Percentiles rank a stretch among this genome's conserved stretches.
These are phyloP conservation scores for Chenopodium formosanum DNA, from an alignment of 148 eudicot species.

Conservation along the genomic window DNA sequence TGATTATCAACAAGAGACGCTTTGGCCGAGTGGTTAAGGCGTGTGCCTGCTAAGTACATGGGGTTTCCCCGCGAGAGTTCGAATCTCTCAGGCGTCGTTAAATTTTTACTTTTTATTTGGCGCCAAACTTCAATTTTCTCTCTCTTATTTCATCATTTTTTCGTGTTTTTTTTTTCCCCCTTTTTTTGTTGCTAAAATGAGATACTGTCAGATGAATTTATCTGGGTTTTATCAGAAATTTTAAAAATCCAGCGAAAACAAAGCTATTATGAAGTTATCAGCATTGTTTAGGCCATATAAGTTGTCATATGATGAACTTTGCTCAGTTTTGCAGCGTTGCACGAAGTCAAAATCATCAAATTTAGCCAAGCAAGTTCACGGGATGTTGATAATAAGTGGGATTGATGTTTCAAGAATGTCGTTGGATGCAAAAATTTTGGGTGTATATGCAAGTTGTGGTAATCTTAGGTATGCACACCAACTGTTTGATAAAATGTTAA, in stretches of 20 bases:
- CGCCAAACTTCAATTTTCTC: neutral
- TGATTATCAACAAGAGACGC: slow-evolving; percentile 18
- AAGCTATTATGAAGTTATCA: slow-evolving; percentile 14
- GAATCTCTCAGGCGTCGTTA: slow-evolving; percentile 98
- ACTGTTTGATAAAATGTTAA: slow-evolving; percentile 42
- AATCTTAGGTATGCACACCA: slow-evolving; percentile 39
- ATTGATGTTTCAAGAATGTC: neutral
- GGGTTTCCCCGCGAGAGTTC: slow-evolving; percentile 99
- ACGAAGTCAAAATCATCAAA: slow-evolving; percentile 37
- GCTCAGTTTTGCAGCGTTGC: slow-evolving; percentile 48
- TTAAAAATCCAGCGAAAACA: neutral
- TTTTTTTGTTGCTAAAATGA: no score
- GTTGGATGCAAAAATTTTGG: neutral
- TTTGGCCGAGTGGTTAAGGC: slow-evolving; percentile 85
- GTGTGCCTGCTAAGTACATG: slow-evolving; percentile 99
- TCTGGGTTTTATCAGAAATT: neutral
- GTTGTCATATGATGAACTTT: slow-evolving; percentile 28
- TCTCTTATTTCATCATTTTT: no score
- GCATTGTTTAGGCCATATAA: slow-evolving; percentile 15
- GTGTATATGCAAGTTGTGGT: neutral
- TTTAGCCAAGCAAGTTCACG: no score
- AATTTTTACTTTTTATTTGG: neutral
- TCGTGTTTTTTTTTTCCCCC: no score
- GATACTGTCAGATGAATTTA: no score
- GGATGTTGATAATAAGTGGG: no score